These are phyloP conservation scores for Colletotrichum melonis DNA, from an alignment of 2,329 filamentous ascomycete species.

Conservation along the genomic window DNA sequence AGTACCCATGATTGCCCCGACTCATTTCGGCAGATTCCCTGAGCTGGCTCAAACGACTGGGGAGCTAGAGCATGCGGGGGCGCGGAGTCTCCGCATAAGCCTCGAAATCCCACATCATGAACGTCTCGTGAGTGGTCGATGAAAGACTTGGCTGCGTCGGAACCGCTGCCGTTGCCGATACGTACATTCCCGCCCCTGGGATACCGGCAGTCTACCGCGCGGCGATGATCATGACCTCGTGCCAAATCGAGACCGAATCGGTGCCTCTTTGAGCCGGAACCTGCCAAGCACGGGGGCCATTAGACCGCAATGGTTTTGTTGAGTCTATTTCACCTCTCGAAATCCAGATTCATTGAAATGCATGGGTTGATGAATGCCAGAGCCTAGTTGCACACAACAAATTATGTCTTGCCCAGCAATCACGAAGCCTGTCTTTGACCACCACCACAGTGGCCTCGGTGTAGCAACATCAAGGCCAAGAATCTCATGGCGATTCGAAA, in stretches of 20 bases:
- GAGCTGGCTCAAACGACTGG: not conserved
- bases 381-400: not conserved
- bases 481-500: not conserved
- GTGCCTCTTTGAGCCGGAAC: not conserved
- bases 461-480: not conserved
- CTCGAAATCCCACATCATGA: not conserved
- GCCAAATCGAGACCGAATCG: not conserved
- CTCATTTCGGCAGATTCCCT: not conserved
- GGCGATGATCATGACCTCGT: not conserved
- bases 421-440: not conserved
- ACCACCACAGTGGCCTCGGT: not conserved
- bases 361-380: not conserved
- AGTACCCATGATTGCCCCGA: not conserved
- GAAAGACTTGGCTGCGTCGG: not conserved
- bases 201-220: not conserved
- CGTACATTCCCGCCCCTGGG: not conserved
- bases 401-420: not conserved
- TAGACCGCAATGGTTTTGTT: not conserved
- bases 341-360: not conserved
- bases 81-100: not conserved
- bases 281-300: not conserved
- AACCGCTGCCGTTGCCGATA: not conserved
- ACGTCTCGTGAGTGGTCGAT: not conserved
- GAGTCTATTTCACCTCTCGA: not conserved
- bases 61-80: not conserved